Percentiles rank a stretch among this genome's conserved stretches.
Conservation (phyloP, 257 asterid genomes). For the Penstemon newberryi region DNA sequence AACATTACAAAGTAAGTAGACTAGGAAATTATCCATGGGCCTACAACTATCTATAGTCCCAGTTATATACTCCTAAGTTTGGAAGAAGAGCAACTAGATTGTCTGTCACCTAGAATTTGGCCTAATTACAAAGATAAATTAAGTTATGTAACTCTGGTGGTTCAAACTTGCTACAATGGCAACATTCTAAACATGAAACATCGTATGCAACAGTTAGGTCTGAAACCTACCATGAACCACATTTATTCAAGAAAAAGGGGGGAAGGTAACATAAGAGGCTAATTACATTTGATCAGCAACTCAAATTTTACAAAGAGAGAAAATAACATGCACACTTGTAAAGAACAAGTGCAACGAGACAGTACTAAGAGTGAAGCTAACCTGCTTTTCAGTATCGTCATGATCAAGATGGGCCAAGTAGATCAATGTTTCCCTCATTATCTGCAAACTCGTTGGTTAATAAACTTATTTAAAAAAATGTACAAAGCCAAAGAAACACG, state of each 20-base stretch:
- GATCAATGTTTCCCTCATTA: constrained; percentile 97
- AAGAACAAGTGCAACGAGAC: not conserved
- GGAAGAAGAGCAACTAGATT: not conserved
- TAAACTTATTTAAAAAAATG: constrained; percentile 6
- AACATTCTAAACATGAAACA: not conserved
- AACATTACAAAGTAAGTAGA: constrained; percentile 9
- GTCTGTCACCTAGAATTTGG: not conserved
- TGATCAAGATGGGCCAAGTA: constrained; percentile 98
- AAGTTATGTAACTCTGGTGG: not conserved
- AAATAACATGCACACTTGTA: not conserved
- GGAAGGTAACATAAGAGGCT: not conserved
- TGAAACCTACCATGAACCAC: not conserved
- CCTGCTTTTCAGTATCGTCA: constrained; percentile 98
- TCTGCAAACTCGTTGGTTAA: constrained; percentile 49
- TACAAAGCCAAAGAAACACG: constrained; percentile 19
- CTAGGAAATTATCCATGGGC: not conserved
- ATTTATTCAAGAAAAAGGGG: not conserved
- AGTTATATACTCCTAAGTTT: not conserved
- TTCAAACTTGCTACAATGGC: not conserved
- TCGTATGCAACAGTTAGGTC: not conserved
- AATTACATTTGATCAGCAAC: not conserved
- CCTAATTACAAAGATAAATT: not conserved
- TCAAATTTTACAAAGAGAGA: not conserved
- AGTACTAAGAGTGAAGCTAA: constrained; percentile 21
- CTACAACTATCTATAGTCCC: not conserved